Evolutionary conservation across 2,329 filamentous ascomycete genomes (phyloP).

Genomic region (Sordariomycetes sp.): DNA sequence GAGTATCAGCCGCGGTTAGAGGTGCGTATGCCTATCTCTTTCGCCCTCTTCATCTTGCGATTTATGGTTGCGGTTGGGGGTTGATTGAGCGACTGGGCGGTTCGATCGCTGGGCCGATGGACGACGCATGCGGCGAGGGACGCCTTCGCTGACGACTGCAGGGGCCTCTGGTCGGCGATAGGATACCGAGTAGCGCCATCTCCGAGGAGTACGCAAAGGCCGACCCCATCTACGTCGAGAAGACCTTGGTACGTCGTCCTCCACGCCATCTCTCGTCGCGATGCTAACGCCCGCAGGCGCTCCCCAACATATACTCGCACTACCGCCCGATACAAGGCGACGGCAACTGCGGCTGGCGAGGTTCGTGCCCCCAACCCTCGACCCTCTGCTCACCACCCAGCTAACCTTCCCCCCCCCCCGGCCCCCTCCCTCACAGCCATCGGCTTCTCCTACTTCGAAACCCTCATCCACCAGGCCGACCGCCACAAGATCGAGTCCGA

Average conservation of each 20-base stretch:
- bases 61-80: background rate
- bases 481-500: constrained; percentile 55
- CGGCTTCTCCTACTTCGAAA: constrained; percentile 87
- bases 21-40: constrained; percentile 22
- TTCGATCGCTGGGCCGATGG: background rate
- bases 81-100: background rate
- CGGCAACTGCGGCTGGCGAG: constrained; percentile 96
- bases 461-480: constrained; percentile 56
- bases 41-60: background rate
- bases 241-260: constrained; percentile 59
- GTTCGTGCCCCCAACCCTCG: constrained; percentile 37
- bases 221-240: constrained; percentile 71
- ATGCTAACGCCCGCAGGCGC: constrained; percentile 34
- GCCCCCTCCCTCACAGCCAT: constrained; percentile 47
- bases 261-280: background rate
- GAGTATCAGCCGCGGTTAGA: constrained; percentile 44
- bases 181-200: constrained; percentile 64
- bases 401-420: background rate
- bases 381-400: background rate
- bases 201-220: constrained; percentile 79
- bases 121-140: background rate
- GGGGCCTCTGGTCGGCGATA: constrained; percentile 74
- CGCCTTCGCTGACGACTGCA: constrained; percentile 20
- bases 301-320: constrained; percentile 74
- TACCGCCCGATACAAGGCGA: constrained; percentile 84